These are phyloP conservation scores for Cyclanthera cordifolia DNA, from an alignment of 306 rosid genomes.

Conservation along the genomic window DNA sequence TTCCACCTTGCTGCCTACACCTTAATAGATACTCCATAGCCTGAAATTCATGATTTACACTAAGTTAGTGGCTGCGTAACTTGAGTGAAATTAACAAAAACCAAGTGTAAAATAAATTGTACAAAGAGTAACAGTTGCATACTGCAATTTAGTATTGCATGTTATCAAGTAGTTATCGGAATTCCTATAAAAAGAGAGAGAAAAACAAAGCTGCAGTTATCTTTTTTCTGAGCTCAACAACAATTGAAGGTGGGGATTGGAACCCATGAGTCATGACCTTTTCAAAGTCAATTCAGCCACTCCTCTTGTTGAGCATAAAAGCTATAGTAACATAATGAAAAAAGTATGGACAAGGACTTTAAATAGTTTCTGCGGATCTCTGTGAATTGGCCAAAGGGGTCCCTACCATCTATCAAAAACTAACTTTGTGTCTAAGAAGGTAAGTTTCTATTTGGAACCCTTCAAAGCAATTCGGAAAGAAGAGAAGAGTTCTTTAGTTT, in stretches of 20 bases:
- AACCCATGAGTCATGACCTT: too few relatives aligned
- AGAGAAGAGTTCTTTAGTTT: neutral
- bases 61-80: neutral
- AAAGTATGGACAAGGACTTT: neutral
- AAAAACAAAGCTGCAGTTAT: neutral
- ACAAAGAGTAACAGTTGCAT: neutral
- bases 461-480: neutral
- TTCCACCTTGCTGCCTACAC: conserved; percentile 56
- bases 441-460: neutral
- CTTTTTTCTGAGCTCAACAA: too few relatives aligned
- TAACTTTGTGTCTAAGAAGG: neutral
- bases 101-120: neutral
- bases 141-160: neutral
- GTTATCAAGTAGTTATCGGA: neutral
- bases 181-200: neutral
- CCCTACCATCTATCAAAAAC: neutral
- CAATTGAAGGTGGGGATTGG: too few relatives aligned
- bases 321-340: neutral
- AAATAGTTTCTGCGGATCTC: neutral
- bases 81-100: neutral
- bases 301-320: too few relatives aligned
- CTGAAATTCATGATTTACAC: conserved; percentile 29
- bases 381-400: neutral
- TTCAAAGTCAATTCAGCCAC: too few relatives aligned
- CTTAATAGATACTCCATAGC: conserved; percentile 69